These are phyloP conservation scores for Liquidambar formosana DNA, from an alignment of 164 flowering plant species.

Conservation along the genomic window DNA sequence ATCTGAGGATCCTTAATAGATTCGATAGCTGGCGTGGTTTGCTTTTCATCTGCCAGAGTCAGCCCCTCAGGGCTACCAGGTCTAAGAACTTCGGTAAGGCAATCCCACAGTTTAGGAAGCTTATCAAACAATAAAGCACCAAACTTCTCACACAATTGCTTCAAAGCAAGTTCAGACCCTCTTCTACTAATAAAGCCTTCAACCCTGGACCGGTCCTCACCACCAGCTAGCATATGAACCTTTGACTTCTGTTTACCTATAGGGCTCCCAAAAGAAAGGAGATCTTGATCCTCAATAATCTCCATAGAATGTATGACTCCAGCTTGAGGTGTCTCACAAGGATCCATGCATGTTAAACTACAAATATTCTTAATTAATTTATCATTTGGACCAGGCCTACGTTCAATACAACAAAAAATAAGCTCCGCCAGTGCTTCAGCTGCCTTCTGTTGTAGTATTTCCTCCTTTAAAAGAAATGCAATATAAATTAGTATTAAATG, in stretches of 20 bases:
- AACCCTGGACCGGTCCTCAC: constrained; percentile 79
- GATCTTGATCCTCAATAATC: constrained; percentile 80
- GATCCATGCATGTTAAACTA: constrained; percentile 86
- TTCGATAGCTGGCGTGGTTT: constrained; percentile 36
- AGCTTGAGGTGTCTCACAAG: constrained; percentile 93
- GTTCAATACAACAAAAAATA: constrained; percentile 65
- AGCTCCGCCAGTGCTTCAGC: constrained; percentile 98
- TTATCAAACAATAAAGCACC: constrained; percentile 75
- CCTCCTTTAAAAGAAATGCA: constrained; percentile 55
- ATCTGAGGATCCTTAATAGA: constrained; percentile 79
- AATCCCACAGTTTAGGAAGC: constrained; percentile 94
- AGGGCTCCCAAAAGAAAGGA: constrained; percentile 55
- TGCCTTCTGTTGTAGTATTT: constrained; percentile 82
- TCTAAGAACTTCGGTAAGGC: constrained; percentile 84
- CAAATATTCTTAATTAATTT: constrained; percentile 92
- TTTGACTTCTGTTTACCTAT: constrained; percentile 55
- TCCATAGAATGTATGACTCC: constrained; percentile 65
- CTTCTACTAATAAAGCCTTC: constrained; percentile 91
- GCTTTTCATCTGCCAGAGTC: constrained; percentile 36
- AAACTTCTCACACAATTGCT: constrained; percentile 76
- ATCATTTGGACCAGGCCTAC: constrained; percentile 90
- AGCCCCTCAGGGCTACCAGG: constrained; percentile 41
- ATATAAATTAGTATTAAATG: constrained; percentile 6
- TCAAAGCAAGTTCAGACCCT: constrained; percentile 90
- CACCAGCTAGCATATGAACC: constrained; percentile 55